Percentiles rank a stretch among this genome's conserved stretches.
These are phyloP conservation scores for Barnettozyma populi DNA, from an alignment of 805 yeast species.

Conservation along the genomic window DNA sequence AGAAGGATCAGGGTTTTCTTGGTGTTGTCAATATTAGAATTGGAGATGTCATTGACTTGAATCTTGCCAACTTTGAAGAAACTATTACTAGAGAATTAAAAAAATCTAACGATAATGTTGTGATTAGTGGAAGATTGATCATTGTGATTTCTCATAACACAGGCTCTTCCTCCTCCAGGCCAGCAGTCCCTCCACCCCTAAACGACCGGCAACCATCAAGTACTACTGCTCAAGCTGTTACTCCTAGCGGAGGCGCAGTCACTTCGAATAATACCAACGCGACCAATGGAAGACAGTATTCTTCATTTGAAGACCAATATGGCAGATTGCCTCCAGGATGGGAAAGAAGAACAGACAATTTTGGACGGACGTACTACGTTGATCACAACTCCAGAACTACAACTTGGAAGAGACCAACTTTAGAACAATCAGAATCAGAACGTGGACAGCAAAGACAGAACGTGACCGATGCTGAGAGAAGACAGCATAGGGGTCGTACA, in stretches of 20 bases:
- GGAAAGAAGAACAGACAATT: slow-evolving; percentile 97
- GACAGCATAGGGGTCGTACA: slow-evolving; percentile 86
- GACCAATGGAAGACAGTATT: slow-evolving; percentile 52
- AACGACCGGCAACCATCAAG: background rate
- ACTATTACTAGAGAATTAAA: slow-evolving; percentile 91
- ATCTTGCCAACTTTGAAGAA: slow-evolving; percentile 49
- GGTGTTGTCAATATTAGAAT: slow-evolving; percentile 92
- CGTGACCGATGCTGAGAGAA: slow-evolving; percentile 80
- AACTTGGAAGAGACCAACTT: slow-evolving; percentile 96
- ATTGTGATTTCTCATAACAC: slow-evolving; percentile 56
- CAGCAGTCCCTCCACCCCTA: slow-evolving; percentile 17
- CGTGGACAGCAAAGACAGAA: slow-evolving; percentile 53
- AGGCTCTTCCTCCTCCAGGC: slow-evolving; percentile 19
- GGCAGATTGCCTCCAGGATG: slow-evolving; percentile 98
- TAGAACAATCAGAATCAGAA: slow-evolving; percentile 71
- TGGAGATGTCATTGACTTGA: slow-evolving; percentile 79
- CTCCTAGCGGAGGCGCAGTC: slow-evolving; percentile 6
- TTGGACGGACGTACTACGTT: slow-evolving; percentile 95
- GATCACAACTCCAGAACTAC: slow-evolving; percentile 97
- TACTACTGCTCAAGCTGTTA: slow-evolving; percentile 1
- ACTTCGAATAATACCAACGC: slow-evolving; percentile 4
- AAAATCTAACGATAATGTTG: slow-evolving; percentile 83
- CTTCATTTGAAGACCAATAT: slow-evolving; percentile 94
- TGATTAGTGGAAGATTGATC: slow-evolving; percentile 90
- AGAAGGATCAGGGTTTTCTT: slow-evolving; percentile 96